phyloP scores from a whole-genome alignment of 2,329 filamentous ascomycete species.

The Alternaria burnsii region DNA sequence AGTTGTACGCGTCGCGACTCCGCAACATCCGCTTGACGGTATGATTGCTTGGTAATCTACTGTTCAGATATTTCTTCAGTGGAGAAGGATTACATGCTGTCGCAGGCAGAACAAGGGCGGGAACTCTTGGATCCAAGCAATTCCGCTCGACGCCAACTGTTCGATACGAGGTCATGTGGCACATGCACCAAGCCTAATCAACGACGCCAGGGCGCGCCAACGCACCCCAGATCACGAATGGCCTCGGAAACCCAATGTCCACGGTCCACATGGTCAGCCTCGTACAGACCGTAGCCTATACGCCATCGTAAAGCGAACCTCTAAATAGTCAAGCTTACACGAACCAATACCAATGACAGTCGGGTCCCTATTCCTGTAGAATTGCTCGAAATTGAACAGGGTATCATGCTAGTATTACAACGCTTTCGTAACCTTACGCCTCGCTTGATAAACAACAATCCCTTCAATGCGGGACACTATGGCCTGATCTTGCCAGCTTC shows the following conservation, averaged over 20 bases:
- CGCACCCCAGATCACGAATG: slow-evolving; percentile 17
- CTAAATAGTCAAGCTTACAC: background rate
- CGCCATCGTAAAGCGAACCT: background rate
- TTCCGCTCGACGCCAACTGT: slow-evolving; percentile 24
- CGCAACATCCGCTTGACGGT: background rate
- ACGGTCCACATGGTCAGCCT: background rate
- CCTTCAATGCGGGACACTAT: background rate
- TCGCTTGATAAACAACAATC: background rate
- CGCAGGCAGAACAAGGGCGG: slow-evolving; percentile 18
- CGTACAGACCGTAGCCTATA: background rate
- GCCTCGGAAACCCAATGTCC: background rate
- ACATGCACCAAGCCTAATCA: slow-evolving; percentile 8
- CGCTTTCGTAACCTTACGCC: background rate
- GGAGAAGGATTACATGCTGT: background rate
- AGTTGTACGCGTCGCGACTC: background rate
- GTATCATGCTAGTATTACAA: slow-evolving; percentile 5
- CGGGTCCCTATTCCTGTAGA: background rate
- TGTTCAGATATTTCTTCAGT: background rate
- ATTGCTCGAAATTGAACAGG: background rate
- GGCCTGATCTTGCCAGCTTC: slow-evolving; percentile 21
- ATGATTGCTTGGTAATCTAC: slow-evolving; percentile 3
- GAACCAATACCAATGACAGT: background rate
- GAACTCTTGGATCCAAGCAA: slow-evolving; percentile 33
- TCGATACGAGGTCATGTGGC: slow-evolving; percentile 8
- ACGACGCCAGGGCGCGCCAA: slow-evolving; percentile 20